phyloP scores from a whole-genome alignment of 805 yeast species.

The Suhomyces emberorum region DNA sequence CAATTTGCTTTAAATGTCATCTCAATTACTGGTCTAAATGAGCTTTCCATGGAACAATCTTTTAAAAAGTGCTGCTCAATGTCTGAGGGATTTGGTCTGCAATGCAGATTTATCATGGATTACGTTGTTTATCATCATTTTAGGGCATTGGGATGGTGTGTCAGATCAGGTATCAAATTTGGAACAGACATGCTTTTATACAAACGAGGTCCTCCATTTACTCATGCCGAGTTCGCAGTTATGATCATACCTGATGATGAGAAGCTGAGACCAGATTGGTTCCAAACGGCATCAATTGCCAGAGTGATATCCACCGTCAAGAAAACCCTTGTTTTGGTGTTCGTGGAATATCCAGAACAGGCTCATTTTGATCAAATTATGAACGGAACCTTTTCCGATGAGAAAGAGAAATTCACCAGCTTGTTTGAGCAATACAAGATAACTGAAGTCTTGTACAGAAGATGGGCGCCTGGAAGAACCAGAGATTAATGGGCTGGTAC shows the following conservation, averaged over 20 bases:
- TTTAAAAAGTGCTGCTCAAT: constrained; percentile 23
- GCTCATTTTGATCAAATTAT: constrained; percentile 22
- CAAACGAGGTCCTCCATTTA: constrained; percentile 90
- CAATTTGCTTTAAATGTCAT: constrained; percentile 53
- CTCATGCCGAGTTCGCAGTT: constrained; percentile 86
- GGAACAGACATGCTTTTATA: constrained; percentile 84
- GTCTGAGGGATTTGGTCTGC: neutral
- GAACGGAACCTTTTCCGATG: constrained; percentile 15
- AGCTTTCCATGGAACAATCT: constrained; percentile 19
- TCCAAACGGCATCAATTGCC: constrained; percentile 53
- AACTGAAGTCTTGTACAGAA: constrained; percentile 63
- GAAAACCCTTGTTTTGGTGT: constrained; percentile 69
- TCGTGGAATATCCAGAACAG: constrained; percentile 54
- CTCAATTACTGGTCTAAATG: constrained; percentile 20
- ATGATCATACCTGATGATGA: constrained; percentile 44
- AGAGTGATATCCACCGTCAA: constrained; percentile 87
- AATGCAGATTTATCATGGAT: constrained; percentile 41
- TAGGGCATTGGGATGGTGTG: constrained; percentile 92
- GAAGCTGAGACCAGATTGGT: constrained; percentile 48
- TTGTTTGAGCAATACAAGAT: constrained; percentile 47
- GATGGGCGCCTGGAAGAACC: constrained; percentile 86
- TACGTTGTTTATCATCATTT: constrained; percentile 84
- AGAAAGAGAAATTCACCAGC: constrained; percentile 17
- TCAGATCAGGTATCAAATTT: constrained; percentile 85
- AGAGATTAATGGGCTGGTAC: constrained; percentile 67